These are phyloP conservation scores for Metschnikowia kunwiensis DNA, from an alignment of 805 yeast species.

Conservation along the genomic window DNA sequence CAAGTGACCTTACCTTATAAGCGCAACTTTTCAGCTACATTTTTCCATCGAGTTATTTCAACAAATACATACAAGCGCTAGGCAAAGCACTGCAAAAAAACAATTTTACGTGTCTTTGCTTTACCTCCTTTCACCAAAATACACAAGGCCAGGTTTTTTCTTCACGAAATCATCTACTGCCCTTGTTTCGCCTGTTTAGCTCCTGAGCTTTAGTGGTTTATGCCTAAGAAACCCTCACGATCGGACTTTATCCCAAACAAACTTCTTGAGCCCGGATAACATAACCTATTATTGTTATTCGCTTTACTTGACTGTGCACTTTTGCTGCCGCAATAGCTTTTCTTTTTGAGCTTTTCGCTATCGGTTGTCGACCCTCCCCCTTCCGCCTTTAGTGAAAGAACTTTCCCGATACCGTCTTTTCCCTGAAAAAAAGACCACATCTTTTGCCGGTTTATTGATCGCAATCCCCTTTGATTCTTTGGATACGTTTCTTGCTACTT, in stretches of 20 bases:
- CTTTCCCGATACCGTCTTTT: neutral
- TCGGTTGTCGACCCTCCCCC: constrained; percentile 38
- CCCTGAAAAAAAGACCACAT: neutral
- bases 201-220: constrained; percentile 25
- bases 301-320: constrained; percentile 1
- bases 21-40: too few relatives aligned
- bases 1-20: too few relatives aligned
- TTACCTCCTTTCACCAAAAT: too few relatives aligned
- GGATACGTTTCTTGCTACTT: constrained; percentile 49
- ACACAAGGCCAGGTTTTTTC: constrained; percentile 11
- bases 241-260: constrained; percentile 27
- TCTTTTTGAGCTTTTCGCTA: constrained; percentile 22
- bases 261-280: constrained; percentile 45
- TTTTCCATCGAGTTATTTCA: too few relatives aligned
- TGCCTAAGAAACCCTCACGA: constrained; percentile 48
- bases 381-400: constrained; percentile 26
- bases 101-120: too few relatives aligned
- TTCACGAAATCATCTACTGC: constrained; percentile 4
- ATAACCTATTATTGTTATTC: constrained; percentile 13
- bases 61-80: too few relatives aligned
- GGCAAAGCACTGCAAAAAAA: too few relatives aligned
- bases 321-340: constrained; percentile 6
- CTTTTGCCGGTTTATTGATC: neutral
- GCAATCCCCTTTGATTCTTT: constrained; percentile 10
- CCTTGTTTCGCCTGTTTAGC: constrained; percentile 10